Conservation (phyloP, 768 basidiomycete genomes). For the Amanita subjunquillea region DNA sequence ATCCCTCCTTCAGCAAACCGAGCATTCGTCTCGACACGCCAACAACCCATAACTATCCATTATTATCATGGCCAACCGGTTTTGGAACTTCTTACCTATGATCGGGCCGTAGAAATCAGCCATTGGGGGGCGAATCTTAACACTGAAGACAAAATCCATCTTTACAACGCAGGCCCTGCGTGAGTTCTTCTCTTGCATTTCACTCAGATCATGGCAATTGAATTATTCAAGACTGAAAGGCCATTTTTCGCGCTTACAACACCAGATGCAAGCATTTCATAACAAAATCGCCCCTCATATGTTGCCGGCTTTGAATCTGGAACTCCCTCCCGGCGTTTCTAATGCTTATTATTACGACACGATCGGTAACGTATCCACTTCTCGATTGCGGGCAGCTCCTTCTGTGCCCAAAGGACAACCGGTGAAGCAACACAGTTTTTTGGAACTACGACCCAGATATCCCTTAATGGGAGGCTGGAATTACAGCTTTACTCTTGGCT, state of each 20-base stretch:
- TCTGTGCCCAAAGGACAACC: slow-evolving; percentile 48
- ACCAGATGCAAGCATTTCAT: slow-evolving; percentile 70
- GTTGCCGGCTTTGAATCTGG: slow-evolving; percentile 62
- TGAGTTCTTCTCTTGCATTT: slow-evolving; percentile 30
- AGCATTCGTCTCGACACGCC: slow-evolving; percentile 47
- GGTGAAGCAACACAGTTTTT: slow-evolving; percentile 45
- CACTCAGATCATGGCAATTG: slow-evolving; percentile 3
- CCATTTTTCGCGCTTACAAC: slow-evolving; percentile 86
- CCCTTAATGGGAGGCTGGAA: slow-evolving; percentile 97
- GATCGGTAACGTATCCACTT: slow-evolving; percentile 96
- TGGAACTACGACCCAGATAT: slow-evolving; percentile 85
- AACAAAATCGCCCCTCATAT: slow-evolving; percentile 59
- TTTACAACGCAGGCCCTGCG: slow-evolving; percentile 89
- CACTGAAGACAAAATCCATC: slow-evolving; percentile 75
- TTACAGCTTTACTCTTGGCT: slow-evolving; percentile 90
- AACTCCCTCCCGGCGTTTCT: slow-evolving; percentile 75
- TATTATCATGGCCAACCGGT: slow-evolving; percentile 81
- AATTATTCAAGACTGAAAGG: slow-evolving; percentile 66
- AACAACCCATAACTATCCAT: slow-evolving; percentile 63
- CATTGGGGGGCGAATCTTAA: slow-evolving; percentile 97
- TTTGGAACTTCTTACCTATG: slow-evolving; percentile 60
- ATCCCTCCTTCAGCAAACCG: slow-evolving; percentile 52
- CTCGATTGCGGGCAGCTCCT: slow-evolving; percentile 63
- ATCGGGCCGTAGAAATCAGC: slow-evolving; percentile 80
- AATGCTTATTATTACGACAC: slow-evolving; percentile 85